phyloP scores from a whole-genome alignment of 768 basidiomycete genomes.

The Zangia roseola region DNA sequence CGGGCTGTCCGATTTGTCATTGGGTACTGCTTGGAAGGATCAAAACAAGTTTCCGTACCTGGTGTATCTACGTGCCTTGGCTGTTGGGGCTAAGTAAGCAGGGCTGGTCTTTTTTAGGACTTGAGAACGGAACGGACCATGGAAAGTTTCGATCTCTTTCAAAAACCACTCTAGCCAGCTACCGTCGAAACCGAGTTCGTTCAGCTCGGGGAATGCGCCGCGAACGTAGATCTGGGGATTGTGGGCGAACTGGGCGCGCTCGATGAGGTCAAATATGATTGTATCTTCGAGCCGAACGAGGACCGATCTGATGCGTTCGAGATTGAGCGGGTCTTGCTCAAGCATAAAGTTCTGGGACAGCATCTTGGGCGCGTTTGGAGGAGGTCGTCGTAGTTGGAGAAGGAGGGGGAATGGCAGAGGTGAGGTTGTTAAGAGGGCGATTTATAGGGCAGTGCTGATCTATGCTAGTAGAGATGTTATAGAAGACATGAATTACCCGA shows the following conservation, averaged over 20 bases:
- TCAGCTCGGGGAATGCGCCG: constrained; percentile 77
- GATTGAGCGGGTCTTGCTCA: constrained; percentile 71
- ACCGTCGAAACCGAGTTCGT: constrained; percentile 69
- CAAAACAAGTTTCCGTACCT: constrained; percentile 48
- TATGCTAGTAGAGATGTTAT: too few relatives aligned
- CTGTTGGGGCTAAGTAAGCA: constrained; percentile 39
- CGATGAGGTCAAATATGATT: constrained; percentile 97
- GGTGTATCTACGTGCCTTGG: constrained; percentile 92
- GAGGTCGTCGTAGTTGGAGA: constrained; percentile 16
- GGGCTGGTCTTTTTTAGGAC: background rate
- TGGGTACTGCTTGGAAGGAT: background rate
- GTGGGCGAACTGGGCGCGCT: constrained; percentile 94
- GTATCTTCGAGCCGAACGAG: constrained; percentile 94
- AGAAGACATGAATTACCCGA: too few relatives aligned
- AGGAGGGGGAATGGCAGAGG: background rate
- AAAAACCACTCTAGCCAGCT: constrained; percentile 99
- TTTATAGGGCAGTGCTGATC: background rate
- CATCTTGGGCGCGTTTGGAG: constrained; percentile 35
- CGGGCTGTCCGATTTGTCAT: constrained; percentile 54
- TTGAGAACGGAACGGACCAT: constrained; percentile 57
- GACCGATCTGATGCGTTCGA: constrained; percentile 86
- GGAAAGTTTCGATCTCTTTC: constrained; percentile 91
- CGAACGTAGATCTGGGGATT: constrained; percentile 86
- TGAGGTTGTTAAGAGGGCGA: background rate
- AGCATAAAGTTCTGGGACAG: constrained; percentile 67